phyloP scores from a whole-genome alignment of 164 flowering plant species.

The Tetracentron sinense region DNA sequence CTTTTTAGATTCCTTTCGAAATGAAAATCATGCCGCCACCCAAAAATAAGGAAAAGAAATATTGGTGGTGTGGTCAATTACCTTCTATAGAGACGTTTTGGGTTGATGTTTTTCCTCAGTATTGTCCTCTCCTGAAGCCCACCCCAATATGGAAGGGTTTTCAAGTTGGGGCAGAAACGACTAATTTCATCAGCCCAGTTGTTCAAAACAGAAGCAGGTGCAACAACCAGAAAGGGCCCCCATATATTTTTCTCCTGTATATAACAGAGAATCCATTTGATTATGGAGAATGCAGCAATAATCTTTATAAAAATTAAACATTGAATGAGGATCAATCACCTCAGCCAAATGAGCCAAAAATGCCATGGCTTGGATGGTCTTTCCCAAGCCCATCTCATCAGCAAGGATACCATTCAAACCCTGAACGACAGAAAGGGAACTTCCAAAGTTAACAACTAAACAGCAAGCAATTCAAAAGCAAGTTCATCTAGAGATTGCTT shows the following conservation, averaged over 20 bases:
- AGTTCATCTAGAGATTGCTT: background rate
- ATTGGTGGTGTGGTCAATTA: conserved; percentile 18
- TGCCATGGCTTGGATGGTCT: conserved; percentile 99
- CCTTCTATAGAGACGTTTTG: conserved; percentile 94
- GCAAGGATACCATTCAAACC: conserved; percentile 99
- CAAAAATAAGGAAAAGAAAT: too few relatives aligned
- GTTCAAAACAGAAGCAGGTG: conserved; percentile 96
- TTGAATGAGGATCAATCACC: conserved; percentile 39
- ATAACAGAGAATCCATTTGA: conserved; percentile 13
- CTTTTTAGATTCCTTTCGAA: too few relatives aligned
- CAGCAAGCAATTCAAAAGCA: background rate
- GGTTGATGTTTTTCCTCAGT: conserved; percentile 90
- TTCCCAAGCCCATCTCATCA: conserved; percentile 99
- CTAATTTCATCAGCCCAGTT: conserved; percentile 98
- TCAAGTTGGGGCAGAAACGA: conserved; percentile 95
- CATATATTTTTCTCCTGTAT: conserved; percentile 94
- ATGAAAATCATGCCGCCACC: too few relatives aligned
- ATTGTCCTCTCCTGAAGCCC: conserved; percentile 76
- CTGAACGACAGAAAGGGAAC: conserved; percentile 36
- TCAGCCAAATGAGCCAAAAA: conserved; percentile 98
- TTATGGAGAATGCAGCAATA: conserved; percentile 2
- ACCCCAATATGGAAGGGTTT: conserved; percentile 98
- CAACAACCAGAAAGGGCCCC: conserved; percentile 98
- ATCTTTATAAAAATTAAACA: background rate
- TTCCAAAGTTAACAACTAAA: conserved; percentile 11